Evolutionary conservation across 1,284 basidiomycete species (phyloP), one percentile per base, ranked within the genome.

Genomic region (Xerocomus nothofagi): DNA sequence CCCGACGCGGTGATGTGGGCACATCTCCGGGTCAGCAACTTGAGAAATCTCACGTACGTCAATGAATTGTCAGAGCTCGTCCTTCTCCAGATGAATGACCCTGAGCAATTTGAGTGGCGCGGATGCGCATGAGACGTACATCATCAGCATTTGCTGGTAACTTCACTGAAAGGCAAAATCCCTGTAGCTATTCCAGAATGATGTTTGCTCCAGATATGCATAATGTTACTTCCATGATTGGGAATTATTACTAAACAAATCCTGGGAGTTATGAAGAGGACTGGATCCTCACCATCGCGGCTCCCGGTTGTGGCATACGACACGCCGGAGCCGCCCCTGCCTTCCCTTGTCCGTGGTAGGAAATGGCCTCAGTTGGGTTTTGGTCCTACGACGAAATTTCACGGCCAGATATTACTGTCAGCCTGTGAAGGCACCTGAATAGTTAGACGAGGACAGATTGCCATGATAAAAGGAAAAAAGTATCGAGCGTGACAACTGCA

Each of bases 301-400:
- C 17, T 14, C 23, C 23, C 14, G 21, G 12, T 38, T 27, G 26
- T 7, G 12, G 8, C 2, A 21, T 20, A 29, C 4, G 9, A 30
- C 18, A 21, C n/a, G 12, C 33, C 12, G 15, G 24, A 18, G n/a
- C n/a, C n/a, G n/a, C n/a, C n/a, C n/a, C n/a, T n/a, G 15, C 26
- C 8, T 20, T 49, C 34, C 47, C 45, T 21, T 15, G n/a, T 49
- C 11, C 45, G 23, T 49, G 34, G 34, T 15, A 38, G 9, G 21
- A 10, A 29, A 45, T 6, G 23, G 4, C 26, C 44, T 48, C 21
- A 7, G 33, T 26, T 20, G 20, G 8, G 7, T 21, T 23, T 24
- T 7, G 33, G 21, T 4, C 11, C 10, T n/a, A 21, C 2, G 6
- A n/a, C 4, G 45, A 27, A 24, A 5, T 7, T 12, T 11, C 17